phyloP scores from a whole-genome alignment of 2,329 filamentous ascomycete genomes.

The Geosmithia flava region DNA sequence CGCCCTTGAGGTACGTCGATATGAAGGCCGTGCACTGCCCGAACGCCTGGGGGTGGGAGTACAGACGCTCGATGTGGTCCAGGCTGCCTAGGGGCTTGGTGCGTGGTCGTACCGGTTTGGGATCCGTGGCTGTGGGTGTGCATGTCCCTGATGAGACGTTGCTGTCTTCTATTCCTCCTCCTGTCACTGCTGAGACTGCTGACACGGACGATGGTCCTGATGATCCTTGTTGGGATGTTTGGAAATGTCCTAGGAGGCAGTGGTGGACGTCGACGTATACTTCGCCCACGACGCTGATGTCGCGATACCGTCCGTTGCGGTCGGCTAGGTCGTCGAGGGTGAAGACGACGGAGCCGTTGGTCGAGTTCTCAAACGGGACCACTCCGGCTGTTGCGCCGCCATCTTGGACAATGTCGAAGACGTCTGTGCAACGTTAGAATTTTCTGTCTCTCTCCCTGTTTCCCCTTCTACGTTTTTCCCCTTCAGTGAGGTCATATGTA shows the following conservation, averaged over 20 bases:
- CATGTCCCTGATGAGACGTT: constrained; percentile 25
- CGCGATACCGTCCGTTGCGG: constrained; percentile 46
- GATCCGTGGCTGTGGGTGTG: constrained; percentile 35
- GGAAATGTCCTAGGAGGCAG: constrained; percentile 56
- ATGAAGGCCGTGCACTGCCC: constrained; percentile 80
- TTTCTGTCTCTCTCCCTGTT: neutral
- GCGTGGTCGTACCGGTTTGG: constrained; percentile 29
- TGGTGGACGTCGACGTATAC: constrained; percentile 82
- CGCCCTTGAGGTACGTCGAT: constrained; percentile 51
- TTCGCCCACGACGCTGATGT: constrained; percentile 70
- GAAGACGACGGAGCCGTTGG: constrained; percentile 83
- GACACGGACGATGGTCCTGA: too few relatives aligned
- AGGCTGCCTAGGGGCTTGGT: constrained; percentile 38
- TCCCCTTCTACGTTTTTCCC: too few relatives aligned
- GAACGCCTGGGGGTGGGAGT: constrained; percentile 92
- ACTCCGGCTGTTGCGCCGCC: constrained; percentile 58
- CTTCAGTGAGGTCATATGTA: constrained; percentile 8
- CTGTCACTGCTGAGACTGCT: too few relatives aligned
- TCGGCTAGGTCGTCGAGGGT: constrained; percentile 85
- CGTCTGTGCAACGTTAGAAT: constrained; percentile 34
- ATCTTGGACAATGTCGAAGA: constrained; percentile 68
- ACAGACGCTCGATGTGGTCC: constrained; percentile 58
- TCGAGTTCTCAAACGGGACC: constrained; percentile 91
- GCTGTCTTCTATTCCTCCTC: neutral
- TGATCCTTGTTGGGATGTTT: neutral